Conservation (phyloP, 208 protist species). For the Plasmodiophora brassicae region DNA sequence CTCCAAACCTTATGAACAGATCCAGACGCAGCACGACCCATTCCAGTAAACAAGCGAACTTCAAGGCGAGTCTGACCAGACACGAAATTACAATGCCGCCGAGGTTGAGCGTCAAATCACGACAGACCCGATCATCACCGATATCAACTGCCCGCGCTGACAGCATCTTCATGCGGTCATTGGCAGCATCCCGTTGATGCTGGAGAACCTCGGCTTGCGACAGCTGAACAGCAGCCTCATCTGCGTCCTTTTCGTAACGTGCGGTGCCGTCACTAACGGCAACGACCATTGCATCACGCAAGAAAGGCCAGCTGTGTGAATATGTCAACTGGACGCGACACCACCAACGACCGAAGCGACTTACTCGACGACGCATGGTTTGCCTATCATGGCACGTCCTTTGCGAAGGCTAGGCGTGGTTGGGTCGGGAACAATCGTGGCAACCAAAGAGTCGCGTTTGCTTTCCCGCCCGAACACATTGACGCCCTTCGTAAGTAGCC, state of each 20-base stretch:
- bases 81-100: neutral
- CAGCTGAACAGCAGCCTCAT: neutral
- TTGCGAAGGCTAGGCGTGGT: neutral
- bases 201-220: neutral
- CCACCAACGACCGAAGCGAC: neutral
- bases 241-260: neutral
- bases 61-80: neutral
- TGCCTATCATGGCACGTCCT: neutral
- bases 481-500: neutral
- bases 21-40: neutral
- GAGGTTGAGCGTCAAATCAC: neutral
- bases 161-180: neutral
- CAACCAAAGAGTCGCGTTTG: neutral
- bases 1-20: neutral
- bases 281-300: neutral
- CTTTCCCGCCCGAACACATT: slow-evolving; percentile 11
- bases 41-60: neutral
- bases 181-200: neutral
- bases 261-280: neutral
- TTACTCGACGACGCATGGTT: slow-evolving; percentile 14
- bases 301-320: neutral
- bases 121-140: neutral
- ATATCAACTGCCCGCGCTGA: neutral
- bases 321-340: neutral
- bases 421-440: neutral